Evolutionary conservation across 768 basidiomycete species (phyloP).

Genomic region (Lentinula guzmanii): DNA sequence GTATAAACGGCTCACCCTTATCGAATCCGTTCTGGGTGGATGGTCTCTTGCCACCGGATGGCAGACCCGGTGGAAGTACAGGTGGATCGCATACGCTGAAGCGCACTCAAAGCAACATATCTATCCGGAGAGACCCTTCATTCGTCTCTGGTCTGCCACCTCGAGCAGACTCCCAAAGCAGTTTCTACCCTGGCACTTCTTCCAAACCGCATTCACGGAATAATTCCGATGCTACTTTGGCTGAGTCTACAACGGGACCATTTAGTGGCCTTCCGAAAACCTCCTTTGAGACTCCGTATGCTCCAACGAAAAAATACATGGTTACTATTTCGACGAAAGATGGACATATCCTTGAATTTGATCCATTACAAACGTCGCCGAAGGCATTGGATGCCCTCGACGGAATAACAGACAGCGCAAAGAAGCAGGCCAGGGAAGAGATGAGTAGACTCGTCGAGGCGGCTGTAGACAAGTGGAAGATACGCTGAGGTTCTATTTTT

Average conservation of each 20-base stretch:
- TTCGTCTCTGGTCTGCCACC: conserved; percentile 36
- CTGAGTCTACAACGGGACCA: conserved; percentile 3
- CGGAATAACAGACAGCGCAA: conserved; percentile 75
- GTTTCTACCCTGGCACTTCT: conserved; percentile 31
- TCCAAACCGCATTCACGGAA: conserved; percentile 39
- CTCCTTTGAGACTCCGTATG: conserved; percentile 5
- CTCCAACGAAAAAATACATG: conserved; percentile 9
- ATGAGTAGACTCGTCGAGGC: conserved; percentile 68
- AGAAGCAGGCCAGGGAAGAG: conserved; percentile 75
- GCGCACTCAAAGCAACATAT: conserved; percentile 51
- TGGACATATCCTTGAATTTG: conserved; percentile 79
- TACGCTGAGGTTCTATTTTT: conserved; percentile 25
- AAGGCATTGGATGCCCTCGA: conserved; percentile 68
- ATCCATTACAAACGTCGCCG: conserved; percentile 72
- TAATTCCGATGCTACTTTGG: conserved; percentile 28
- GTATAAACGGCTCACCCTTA: conserved; percentile 78
- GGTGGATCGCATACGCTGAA: conserved; percentile 28
- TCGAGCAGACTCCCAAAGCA: conserved; percentile 48
- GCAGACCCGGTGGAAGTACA: not conserved
- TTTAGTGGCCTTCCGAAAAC: not conserved
- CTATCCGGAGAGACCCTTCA: conserved; percentile 54
- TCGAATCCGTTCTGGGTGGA: conserved; percentile 60
- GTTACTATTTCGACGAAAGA: conserved; percentile 65
- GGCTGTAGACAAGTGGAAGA: conserved; percentile 74
- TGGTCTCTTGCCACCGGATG: not conserved